A percentile compares a stretch with the other conserved stretches of the same genome.
phyloP scores from a whole-genome alignment of 345 rosid genomes.

The Heritiera fomes region DNA sequence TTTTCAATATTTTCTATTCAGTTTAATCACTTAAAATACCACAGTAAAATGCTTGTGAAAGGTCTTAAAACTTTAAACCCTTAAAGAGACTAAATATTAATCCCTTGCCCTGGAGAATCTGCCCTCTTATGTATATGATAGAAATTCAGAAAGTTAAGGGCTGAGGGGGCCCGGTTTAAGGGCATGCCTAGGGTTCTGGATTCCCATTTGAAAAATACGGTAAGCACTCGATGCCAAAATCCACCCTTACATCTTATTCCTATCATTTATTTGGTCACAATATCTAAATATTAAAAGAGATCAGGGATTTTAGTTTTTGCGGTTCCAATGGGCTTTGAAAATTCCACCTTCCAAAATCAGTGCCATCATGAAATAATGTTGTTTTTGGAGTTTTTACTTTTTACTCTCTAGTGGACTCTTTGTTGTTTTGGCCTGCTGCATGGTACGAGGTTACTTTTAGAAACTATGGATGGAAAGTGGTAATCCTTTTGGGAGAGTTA shows the following conservation, averaged over 20 bases:
- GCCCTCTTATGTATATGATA: background rate
- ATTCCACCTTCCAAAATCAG: background rate
- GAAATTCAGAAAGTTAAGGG: background rate
- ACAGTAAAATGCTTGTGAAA: background rate
- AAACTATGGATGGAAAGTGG: background rate
- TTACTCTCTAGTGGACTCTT: background rate
- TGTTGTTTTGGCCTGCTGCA: background rate
- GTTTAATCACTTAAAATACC: background rate
- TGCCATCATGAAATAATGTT: background rate
- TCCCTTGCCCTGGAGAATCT: no score
- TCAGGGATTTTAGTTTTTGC: background rate
- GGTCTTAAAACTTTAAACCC: background rate
- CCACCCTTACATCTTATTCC: background rate
- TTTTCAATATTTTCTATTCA: background rate
- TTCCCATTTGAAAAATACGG: background rate
- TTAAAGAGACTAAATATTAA: no score
- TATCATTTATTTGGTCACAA: background rate
- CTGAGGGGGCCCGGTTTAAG: background rate
- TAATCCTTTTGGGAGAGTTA: background rate
- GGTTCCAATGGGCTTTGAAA: background rate
- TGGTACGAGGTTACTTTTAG: background rate
- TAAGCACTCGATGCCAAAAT: background rate
- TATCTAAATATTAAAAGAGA: background rate
- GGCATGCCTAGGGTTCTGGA: background rate
- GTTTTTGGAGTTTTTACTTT: background rate